phyloP scores from a whole-genome alignment of 495 filamentous ascomycete species.

The Glarea lozoyensis region DNA sequence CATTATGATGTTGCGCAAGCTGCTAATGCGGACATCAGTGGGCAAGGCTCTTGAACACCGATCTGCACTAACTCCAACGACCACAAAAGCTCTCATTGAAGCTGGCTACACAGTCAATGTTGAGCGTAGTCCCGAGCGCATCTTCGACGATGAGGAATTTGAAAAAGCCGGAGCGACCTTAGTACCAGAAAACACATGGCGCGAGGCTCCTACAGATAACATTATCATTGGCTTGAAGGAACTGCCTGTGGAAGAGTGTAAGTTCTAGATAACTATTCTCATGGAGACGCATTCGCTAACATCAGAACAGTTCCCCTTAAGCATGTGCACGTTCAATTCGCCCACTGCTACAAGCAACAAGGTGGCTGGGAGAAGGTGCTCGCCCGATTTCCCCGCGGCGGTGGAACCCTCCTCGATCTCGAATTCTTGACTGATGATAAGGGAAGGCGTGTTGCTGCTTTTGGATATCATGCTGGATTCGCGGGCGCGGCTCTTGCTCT shows the following conservation, averaged over 20 bases:
- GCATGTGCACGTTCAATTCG: constrained; percentile 83
- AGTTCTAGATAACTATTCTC: constrained; percentile 19
- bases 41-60: constrained; percentile 8
- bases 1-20: neutral
- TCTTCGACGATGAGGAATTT: constrained; percentile 71
- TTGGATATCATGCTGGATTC: constrained; percentile 75
- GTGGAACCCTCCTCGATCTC: constrained; percentile 77
- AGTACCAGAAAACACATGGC: constrained; percentile 76
- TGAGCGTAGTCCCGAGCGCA: constrained; percentile 70
- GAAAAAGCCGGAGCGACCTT: constrained; percentile 58
- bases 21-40: neutral
- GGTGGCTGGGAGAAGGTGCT: constrained; percentile 77
- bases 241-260: constrained; percentile 74
- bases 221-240: constrained; percentile 93
- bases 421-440: constrained; percentile 79
- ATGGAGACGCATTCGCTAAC: no score
- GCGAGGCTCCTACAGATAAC: constrained; percentile 60
- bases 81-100: constrained; percentile 67
- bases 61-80: constrained; percentile 39
- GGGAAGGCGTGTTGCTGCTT: constrained; percentile 68
- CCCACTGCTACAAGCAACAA: constrained; percentile 81
- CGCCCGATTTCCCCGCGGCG: constrained; percentile 70
- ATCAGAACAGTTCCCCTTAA: constrained; percentile 56
- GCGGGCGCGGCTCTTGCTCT: constrained; percentile 75
- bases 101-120: constrained; percentile 79